Evolutionary conservation across 2,329 filamentous ascomycete species (phyloP), one percentile per base, ranked within the genome.

Genomic region (Cytospora piceae): DNA sequence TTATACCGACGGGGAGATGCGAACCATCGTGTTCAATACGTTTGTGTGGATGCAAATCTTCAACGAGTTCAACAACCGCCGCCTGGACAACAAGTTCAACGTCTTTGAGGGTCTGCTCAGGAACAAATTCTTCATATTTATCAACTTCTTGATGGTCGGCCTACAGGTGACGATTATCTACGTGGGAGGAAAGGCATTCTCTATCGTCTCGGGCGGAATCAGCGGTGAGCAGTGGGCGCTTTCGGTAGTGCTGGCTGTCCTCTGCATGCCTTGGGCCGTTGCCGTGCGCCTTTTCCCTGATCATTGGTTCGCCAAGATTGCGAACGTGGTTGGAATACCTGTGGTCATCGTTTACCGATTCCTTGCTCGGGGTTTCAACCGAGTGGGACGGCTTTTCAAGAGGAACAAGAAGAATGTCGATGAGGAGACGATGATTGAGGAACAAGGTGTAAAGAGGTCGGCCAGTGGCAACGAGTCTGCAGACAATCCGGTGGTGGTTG

Each of bases 1-100:
- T 71, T 73, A 81, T 57, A 68, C 73, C 20, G 62, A 74, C 61
- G 71, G 82, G 58, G 75, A 78, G 53, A 74, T 76, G 27, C 76
- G 82, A 68, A 88, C 87, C 0, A 80, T 89, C 65, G 83, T 90
- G 56, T 90, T 90, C 78, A 90, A 90, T 75, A 87, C 84, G 0
- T 90, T 89, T 70, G 88, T 90, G 2, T 90, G 87, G 87, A 86
- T 90, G 81, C 88, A 90, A 71, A 89, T 90, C 68, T 90, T 90
- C 78, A 90, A 90, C 74, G 82, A 88, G 74, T 84, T 88, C 77
- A 90, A 89, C 76, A 87, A 86, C 72, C 82, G 87, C 34, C 85
- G 86, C 49, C 78, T 88, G 0, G 86, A 88, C 71, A 88, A 88
- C 75, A 81, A 82, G 67, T 81, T 88, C 76, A 88, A 88, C 70